Evolutionary conservation across 176 grass and related monocot genomes (phyloP).

Genomic region (Avena eriantha): DNA sequence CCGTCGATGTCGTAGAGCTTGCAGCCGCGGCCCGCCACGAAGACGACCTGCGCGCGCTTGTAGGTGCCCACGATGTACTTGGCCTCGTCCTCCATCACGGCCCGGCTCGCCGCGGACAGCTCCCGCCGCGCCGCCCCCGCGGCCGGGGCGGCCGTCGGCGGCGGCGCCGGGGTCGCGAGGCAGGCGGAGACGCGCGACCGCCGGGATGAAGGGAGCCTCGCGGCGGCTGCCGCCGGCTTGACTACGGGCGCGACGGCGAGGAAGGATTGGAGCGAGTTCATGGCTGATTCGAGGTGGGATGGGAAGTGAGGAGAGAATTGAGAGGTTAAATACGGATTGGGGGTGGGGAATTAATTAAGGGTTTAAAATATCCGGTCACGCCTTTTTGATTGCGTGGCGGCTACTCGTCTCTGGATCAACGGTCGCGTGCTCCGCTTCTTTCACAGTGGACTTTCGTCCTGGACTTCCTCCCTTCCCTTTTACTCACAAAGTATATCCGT

Average conservation of each 20-base stretch:
- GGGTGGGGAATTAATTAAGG: neutral
- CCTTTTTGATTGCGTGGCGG: neutral
- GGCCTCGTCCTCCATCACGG: slow-evolving; percentile 69
- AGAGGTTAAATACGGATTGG: slow-evolving; percentile 16
- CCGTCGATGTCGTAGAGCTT: slow-evolving; percentile 82
- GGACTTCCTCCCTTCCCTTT: neutral
- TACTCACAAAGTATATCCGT: too few species aligned
- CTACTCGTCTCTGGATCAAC: neutral
- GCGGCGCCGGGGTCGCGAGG: slow-evolving; percentile 37
- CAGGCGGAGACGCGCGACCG: slow-evolving; percentile 37
- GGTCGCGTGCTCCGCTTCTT: neutral
- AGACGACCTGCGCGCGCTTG: slow-evolving; percentile 65
- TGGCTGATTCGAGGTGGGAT: slow-evolving; percentile 16
- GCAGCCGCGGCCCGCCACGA: slow-evolving; percentile 72
- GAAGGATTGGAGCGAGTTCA: slow-evolving; percentile 62
- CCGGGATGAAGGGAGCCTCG: neutral
- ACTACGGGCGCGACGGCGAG: slow-evolving; percentile 33
- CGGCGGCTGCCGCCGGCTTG: neutral
- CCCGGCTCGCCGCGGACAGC: slow-evolving; percentile 56
- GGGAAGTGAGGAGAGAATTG: neutral
- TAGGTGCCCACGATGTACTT: slow-evolving; percentile 78
- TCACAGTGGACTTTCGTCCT: neutral
- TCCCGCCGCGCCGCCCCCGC: slow-evolving; percentile 33
- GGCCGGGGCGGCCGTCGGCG: neutral
- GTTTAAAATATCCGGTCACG: neutral